Conservation (phyloP, 306 rosid species). For the Quercus wislizeni region DNA sequence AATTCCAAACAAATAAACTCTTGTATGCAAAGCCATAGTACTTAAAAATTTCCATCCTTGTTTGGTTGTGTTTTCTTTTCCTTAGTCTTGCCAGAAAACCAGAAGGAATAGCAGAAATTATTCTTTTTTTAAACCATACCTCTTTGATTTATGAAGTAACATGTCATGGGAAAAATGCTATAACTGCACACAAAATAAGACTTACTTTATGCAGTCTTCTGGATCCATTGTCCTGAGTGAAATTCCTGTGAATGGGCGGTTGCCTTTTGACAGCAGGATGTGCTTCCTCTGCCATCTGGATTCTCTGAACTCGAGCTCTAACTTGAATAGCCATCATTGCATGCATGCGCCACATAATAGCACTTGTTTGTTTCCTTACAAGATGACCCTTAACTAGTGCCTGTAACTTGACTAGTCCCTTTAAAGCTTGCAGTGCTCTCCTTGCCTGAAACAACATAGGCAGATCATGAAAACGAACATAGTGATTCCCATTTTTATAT, state of each 20-base stretch:
- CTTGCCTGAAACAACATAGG: constrained; percentile 58
- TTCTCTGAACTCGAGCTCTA: constrained; percentile 71
- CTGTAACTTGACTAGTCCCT: constrained; percentile 81
- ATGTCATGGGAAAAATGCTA: too few species aligned
- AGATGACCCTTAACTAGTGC: constrained; percentile 90
- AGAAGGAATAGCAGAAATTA: too few species aligned
- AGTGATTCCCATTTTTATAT: too few species aligned
- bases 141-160: too few species aligned
- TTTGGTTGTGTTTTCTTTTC: too few species aligned
- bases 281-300: constrained; percentile 56
- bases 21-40: too few species aligned
- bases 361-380: constrained; percentile 78
- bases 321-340: constrained; percentile 90
- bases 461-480: neutral
- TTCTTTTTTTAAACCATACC: too few species aligned
- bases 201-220: constrained; percentile 36
- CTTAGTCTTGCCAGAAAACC: too few species aligned
- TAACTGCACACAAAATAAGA: neutral
- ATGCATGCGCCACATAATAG: constrained; percentile 71
- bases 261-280: constrained; percentile 25
- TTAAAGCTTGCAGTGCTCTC: constrained; percentile 85
- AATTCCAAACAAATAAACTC: too few species aligned
- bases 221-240: constrained; percentile 8
- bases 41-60: too few species aligned
- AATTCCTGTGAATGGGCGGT: constrained; percentile 10